Evolutionary conservation across 2,329 filamentous ascomycete species (phyloP).

Genomic region (Trichoderma polysporum): DNA sequence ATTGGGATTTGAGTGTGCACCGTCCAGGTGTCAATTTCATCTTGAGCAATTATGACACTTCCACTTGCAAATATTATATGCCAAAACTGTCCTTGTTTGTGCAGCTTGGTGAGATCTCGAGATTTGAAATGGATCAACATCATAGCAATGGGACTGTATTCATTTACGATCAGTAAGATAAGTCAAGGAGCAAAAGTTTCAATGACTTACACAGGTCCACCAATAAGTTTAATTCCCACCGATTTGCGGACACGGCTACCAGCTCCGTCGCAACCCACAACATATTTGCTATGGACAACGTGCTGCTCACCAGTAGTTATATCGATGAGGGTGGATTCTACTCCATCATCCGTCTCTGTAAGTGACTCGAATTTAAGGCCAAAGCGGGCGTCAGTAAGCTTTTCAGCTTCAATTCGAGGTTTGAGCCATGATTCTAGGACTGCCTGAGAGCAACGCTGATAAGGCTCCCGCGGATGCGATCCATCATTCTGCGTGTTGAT

Average conservation of each 20-base stretch:
- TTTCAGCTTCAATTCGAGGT: not conserved
- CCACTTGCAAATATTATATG: not conserved
- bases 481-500: slow-evolving; percentile 6
- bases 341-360: not conserved
- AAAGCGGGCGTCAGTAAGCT: slow-evolving; percentile 1
- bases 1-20: not conserved
- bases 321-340: slow-evolving; percentile 3
- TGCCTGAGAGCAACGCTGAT: slow-evolving; percentile 12
- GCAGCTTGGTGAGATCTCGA: not conserved
- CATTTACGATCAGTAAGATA: not conserved
- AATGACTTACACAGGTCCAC: not conserved
- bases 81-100: slow-evolving; percentile 1
- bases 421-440: slow-evolving; percentile 13
- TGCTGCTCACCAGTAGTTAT: slow-evolving; percentile 5
- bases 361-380: slow-evolving; percentile 12
- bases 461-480: not conserved
- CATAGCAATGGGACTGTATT: not conserved
- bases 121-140: slow-evolving; percentile 8
- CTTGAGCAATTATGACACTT: not conserved
- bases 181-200: not conserved
- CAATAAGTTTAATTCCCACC: not conserved
- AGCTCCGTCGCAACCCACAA: slow-evolving; percentile 11
- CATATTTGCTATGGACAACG: not conserved
- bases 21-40: not conserved
- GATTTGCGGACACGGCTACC: slow-evolving; percentile 9